Percentiles rank a stretch among this genome's conserved stretches.
Evolutionary conservation across 2,329 filamentous ascomycete genomes (phyloP).

Genomic region (Colletotrichum eleusines): DNA sequence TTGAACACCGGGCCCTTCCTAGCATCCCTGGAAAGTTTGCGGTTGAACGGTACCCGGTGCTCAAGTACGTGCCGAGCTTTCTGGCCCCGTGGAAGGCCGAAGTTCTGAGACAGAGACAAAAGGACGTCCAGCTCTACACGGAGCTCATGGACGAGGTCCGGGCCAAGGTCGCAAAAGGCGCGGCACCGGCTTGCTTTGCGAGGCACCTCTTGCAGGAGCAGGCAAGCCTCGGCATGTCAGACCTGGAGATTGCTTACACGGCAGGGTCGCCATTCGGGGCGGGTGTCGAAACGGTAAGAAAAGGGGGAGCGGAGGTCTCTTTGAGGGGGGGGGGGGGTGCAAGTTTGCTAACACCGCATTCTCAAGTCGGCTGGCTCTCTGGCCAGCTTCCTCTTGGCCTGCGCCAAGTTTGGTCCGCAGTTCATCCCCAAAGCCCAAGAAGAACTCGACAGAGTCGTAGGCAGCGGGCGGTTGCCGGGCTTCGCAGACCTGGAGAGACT

Average conservation of each 20-base stretch:
- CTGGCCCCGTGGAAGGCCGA: constrained; percentile 57
- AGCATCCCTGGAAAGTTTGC: constrained; percentile 52
- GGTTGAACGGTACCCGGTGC: constrained; percentile 55
- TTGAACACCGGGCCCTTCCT: neutral
- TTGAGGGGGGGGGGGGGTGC: too few relatives aligned
- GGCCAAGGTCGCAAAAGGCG: constrained; percentile 48
- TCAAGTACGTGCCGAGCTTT: constrained; percentile 54
- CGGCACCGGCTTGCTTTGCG: constrained; percentile 56
- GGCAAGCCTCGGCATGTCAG: constrained; percentile 54
- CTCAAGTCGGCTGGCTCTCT: constrained; percentile 62
- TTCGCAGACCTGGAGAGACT: constrained; percentile 53
- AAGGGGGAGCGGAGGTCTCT: rapidly evolving
- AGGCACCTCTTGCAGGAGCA: constrained; percentile 57
- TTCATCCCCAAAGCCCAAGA: constrained; percentile 58
- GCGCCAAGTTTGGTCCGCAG: constrained; percentile 62
- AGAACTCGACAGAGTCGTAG: constrained; percentile 55
- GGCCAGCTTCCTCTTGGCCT: constrained; percentile 65
- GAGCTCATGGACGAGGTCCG: constrained; percentile 56
- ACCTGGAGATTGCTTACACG: constrained; percentile 58
- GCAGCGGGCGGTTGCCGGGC: constrained; percentile 51
- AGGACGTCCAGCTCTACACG: constrained; percentile 53
- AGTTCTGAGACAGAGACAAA: constrained; percentile 50
- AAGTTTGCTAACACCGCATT: constrained; percentile 42
- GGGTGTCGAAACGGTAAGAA: constrained; percentile 56
- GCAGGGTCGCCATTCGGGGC: constrained; percentile 60